Conservation (phyloP, 83 land plant genomes). For the Picea abies region DNA sequence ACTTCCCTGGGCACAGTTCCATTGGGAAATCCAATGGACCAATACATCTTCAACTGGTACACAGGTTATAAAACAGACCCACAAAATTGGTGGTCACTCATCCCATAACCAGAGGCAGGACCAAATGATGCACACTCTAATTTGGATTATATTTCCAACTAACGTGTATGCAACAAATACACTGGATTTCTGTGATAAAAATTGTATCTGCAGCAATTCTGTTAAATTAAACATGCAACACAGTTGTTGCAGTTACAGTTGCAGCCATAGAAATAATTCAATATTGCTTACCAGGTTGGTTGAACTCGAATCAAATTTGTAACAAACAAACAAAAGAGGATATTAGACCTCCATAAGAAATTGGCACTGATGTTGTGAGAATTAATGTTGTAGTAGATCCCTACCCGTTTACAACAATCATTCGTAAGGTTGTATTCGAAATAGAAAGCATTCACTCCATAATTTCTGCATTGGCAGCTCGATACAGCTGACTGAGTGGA, state of each 20-base stretch:
- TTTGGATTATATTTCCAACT: neutral
- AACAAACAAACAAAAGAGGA: constrained; percentile 11
- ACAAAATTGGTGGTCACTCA: neutral
- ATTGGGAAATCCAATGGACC: neutral
- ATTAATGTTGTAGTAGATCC: constrained; percentile 13
- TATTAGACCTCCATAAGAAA: constrained; percentile 13
- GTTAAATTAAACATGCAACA: neutral
- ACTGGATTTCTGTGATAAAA: neutral
- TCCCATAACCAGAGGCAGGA: neutral
- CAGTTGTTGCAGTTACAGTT: constrained; percentile 4
- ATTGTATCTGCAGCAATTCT: neutral
- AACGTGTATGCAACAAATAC: neutral
- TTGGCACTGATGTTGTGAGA: constrained; percentile 16
- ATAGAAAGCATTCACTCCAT: constrained; percentile 15
- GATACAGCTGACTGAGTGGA: constrained; percentile 7
- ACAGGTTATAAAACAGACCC: neutral
- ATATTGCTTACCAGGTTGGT: constrained; percentile 18
- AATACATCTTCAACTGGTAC: neutral
- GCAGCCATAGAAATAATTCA: constrained; percentile 11
- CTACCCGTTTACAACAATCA: constrained; percentile 15
- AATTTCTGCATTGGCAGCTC: constrained; percentile 12
- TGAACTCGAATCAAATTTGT: constrained; percentile 14
- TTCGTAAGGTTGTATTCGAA: constrained; percentile 15
- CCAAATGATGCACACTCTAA: neutral
- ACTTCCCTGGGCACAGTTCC: neutral